A percentile compares a stretch with the other conserved stretches of the same genome.
Evolutionary conservation across 768 basidiomycete species (phyloP).

Genomic region (Crucibulum laeve): DNA sequence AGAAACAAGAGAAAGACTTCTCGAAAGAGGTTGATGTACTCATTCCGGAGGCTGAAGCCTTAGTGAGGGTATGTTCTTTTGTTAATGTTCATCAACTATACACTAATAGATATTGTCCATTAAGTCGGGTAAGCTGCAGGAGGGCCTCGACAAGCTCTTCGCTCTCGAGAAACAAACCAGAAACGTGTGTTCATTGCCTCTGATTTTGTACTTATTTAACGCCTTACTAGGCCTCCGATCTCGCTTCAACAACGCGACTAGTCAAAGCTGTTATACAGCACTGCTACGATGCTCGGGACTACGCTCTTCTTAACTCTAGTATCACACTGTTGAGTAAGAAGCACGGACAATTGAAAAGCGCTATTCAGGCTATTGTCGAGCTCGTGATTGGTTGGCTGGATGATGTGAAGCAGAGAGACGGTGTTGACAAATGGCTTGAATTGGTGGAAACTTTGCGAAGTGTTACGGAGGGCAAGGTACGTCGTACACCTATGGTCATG

Average conservation of each 20-base stretch:
- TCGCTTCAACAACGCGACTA: slow-evolving; percentile 84
- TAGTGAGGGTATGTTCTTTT: slow-evolving; percentile 61
- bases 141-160: slow-evolving; percentile 86
- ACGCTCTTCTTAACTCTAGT: slow-evolving; percentile 64
- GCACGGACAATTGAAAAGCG: slow-evolving; percentile 92
- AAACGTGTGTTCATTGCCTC: slow-evolving; percentile 56
- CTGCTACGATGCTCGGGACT: slow-evolving; percentile 68
- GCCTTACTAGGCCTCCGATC: slow-evolving; percentile 78
- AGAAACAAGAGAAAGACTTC: slow-evolving; percentile 85
- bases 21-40: slow-evolving; percentile 78
- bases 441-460: slow-evolving; percentile 84
- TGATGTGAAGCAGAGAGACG: slow-evolving; percentile 63
- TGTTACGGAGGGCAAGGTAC: slow-evolving; percentile 95
- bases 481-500: slow-evolving; percentile 14
- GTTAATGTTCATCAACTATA: slow-evolving; percentile 7
- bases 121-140: slow-evolving; percentile 81
- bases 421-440: slow-evolving; percentile 77
- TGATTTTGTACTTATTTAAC: slow-evolving; percentile 1
- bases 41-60: slow-evolving; percentile 59
- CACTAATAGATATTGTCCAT: slow-evolving; percentile 8
- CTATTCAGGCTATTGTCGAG: slow-evolving; percentile 90
- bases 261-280: slow-evolving; percentile 70
- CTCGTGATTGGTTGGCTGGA: slow-evolving; percentile 78
- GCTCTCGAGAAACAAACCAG: slow-evolving; percentile 92
- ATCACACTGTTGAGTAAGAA: slow-evolving; percentile 82